These are phyloP conservation scores for Metschnikowia colocasiae DNA, from an alignment of 805 yeast species.

Conservation along the genomic window DNA sequence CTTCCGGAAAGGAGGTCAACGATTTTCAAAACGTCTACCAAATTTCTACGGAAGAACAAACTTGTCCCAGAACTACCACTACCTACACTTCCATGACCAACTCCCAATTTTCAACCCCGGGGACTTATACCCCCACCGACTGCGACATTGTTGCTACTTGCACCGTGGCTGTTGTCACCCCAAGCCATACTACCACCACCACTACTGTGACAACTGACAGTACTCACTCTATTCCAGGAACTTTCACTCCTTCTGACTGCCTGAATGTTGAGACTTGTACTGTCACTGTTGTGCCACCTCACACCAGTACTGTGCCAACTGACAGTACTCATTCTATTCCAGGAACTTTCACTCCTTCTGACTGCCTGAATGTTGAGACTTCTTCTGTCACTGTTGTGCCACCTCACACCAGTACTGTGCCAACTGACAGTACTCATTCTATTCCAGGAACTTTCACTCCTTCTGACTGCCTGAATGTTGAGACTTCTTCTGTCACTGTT, in stretches of 20 bases:
- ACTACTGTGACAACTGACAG: neutral
- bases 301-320: slow-evolving; percentile 4
- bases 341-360: neutral
- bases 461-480: neutral
- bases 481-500: neutral
- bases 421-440: neutral
- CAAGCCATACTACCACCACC: neutral
- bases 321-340: neutral
- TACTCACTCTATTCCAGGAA: neutral
- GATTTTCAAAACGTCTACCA: slow-evolving; percentile 3
- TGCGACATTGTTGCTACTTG: neutral
- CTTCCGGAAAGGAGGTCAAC: neutral
- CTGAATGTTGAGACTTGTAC: slow-evolving; percentile 21
- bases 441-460: neutral
- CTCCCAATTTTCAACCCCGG: slow-evolving; percentile 10
- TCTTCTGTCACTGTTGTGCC: slow-evolving; percentile 1
- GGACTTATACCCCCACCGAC: slow-evolving; percentile 9
- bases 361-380: neutral
- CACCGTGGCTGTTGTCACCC: slow-evolving; percentile 1
- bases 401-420: slow-evolving; percentile 4
- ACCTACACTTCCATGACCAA: slow-evolving; percentile 5
- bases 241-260: slow-evolving; percentile 1
- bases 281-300: slow-evolving; percentile 5
- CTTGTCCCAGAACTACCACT: slow-evolving; percentile 5
- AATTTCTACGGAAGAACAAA: slow-evolving; percentile 1